These are phyloP conservation scores for Thielaviopsis populi DNA, from an alignment of 2,329 filamentous ascomycete species.

Conservation along the genomic window DNA sequence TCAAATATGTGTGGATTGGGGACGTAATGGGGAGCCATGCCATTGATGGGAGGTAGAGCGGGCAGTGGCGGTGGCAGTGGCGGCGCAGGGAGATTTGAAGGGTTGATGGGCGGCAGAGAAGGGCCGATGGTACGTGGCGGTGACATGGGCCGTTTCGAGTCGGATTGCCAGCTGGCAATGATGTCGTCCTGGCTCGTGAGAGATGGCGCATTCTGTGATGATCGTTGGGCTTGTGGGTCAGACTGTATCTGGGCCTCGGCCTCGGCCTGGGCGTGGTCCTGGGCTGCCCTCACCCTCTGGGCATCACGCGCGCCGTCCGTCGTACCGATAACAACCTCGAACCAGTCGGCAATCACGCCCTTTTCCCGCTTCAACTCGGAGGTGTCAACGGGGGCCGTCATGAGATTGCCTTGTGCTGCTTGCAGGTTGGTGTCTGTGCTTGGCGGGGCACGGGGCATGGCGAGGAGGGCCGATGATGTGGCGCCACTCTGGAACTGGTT, in stretches of 20 bases:
- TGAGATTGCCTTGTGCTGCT: conserved; percentile 35
- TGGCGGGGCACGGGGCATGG: conserved; percentile 20
- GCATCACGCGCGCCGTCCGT: conserved; percentile 46
- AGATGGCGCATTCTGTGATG: conserved; percentile 17
- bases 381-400: conserved; percentile 67
- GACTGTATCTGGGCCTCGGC: conserved; percentile 3
- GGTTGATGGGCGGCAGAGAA: conserved; percentile 12
- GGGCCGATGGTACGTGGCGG: conserved; percentile 10
- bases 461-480: conserved; percentile 29
- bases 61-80: conserved; percentile 22
- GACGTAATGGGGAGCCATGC: conserved; percentile 45
- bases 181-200: conserved; percentile 24
- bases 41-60: conserved; percentile 28
- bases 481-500: conserved; percentile 54
- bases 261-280: conserved; percentile 19
- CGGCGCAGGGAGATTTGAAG: conserved; percentile 16
- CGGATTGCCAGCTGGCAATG: conserved; percentile 16
- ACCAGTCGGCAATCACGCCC: conserved; percentile 72
- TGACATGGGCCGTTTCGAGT: conserved; percentile 9
- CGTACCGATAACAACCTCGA: conserved; percentile 79
- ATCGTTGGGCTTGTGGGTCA: conserved; percentile 4
- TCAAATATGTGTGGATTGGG: conserved; percentile 45
- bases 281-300: conserved; percentile 8
- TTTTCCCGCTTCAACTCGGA: conserved; percentile 76
- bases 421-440: conserved; percentile 29